These are phyloP conservation scores for Vachellia collinsii DNA, from an alignment of 306 rosid species.

Conservation along the genomic window DNA sequence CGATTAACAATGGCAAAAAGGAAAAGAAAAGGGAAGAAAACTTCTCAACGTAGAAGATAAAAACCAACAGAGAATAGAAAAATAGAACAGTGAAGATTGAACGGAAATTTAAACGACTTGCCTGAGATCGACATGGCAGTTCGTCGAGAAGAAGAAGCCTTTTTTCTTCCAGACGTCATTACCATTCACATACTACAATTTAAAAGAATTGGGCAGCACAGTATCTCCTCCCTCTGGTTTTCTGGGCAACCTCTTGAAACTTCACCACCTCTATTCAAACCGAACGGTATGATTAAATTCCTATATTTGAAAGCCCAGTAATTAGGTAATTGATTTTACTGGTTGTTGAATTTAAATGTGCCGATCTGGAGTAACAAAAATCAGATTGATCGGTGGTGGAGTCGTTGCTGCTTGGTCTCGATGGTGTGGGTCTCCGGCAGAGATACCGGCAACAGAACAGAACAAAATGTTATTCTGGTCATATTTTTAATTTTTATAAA, in stretches of 20 bases:
- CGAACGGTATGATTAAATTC: not conserved
- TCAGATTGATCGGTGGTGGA: not conserved
- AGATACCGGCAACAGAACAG: slow-evolving; percentile 1
- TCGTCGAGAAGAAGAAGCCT: slow-evolving; percentile 24
- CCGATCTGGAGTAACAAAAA: not conserved
- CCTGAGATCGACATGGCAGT: slow-evolving; percentile 43
- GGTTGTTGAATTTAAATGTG: not conserved
- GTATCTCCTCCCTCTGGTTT: no score
- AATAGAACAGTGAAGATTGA: not conserved
- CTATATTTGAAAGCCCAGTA: not conserved
- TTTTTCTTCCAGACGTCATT: not conserved
- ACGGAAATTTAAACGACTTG: slow-evolving; percentile 12
- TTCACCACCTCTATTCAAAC: not conserved
- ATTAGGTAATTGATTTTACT: not conserved
- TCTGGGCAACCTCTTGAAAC: not conserved
- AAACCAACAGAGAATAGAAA: not conserved
- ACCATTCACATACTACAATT: not conserved
- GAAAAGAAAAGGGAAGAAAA: not conserved
- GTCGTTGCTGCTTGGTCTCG: not conserved
- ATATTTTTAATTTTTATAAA: not conserved
- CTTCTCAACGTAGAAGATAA: not conserved
- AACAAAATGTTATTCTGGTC: not conserved
- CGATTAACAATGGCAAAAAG: not conserved
- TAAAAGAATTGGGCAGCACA: not conserved
- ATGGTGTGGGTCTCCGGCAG: not conserved